Evolutionary conservation across 352 stramenopile species (phyloP), one percentile per base, ranked within the genome.

Genomic region (Pythium guiyangense): DNA sequence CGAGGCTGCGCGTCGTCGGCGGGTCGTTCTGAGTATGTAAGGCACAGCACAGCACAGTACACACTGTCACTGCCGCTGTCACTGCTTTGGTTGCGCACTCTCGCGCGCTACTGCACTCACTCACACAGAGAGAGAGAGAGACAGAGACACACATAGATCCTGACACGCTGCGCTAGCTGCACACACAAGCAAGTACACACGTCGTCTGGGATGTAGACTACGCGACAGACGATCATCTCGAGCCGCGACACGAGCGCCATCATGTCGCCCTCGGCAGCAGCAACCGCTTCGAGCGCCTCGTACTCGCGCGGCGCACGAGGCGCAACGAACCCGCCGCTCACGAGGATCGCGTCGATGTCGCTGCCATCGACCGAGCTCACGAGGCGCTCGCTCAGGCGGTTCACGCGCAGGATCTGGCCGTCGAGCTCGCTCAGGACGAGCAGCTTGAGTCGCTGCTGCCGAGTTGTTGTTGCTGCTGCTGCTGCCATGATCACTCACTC

Each of bases 151-250:
- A 45, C 39, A 20, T 4, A 20, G 39, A 20, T 45, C 2, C 18
- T 22, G 15, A 20, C 0, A 45, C 17, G 35, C 18, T 34, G 2
- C 27, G 14, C 11, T 22, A 45, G 10, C 43, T 3, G 20, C 40
- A 55, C n/a, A 35, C 0, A 35, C 22, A 29, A 15, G 0, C 8
- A 1, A 15, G 49, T n/a, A 62, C 66, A 22, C 53, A 88, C 83
- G 15, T 86, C 76, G 44, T 77, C 68, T 4, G 86, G 80, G 14
- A 92, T 78, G 61, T 96, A 96, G 12, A 96, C 44, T 11, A 96
- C 82, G 26, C 84, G 84, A 45, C 86, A 94, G 20, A 93, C 82
- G 51, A 96, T 89, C 69, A 85, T 91, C 58, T 96, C 86, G 9
- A 60, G 8, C 8, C 15, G 12, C 20, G 17, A 25, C n/a, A n/a